phyloP scores from a whole-genome alignment of 768 basidiomycete genomes.

The Clavaria fumosa region DNA sequence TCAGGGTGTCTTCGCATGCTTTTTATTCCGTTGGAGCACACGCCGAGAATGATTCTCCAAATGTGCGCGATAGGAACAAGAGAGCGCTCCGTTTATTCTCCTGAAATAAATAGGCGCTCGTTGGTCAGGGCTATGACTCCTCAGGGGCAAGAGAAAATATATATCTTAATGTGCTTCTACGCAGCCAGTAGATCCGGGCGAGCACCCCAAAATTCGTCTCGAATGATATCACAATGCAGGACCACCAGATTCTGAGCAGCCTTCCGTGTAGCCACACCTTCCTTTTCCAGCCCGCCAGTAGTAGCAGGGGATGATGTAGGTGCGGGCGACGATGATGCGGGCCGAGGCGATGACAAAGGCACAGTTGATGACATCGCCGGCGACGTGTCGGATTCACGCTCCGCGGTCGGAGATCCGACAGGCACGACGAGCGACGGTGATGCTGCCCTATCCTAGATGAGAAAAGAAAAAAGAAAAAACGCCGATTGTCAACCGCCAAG shows the following conservation, averaged over 20 bases:
- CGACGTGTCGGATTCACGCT: conserved; percentile 1
- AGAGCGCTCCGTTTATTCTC: background rate
- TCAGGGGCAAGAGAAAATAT: background rate
- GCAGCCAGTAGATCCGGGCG: conserved; percentile 36
- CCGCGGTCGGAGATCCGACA: background rate
- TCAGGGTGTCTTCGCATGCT: too few relatives aligned
- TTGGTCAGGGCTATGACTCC: background rate
- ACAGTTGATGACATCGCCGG: background rate
- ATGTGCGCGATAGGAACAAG: background rate
- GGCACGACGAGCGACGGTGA: background rate
- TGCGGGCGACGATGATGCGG: too few relatives aligned
- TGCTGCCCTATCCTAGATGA: background rate
- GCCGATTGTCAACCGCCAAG: background rate
- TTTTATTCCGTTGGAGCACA: background rate
- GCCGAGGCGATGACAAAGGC: conserved; percentile 5
- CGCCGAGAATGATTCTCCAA: background rate
- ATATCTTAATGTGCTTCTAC: background rate
- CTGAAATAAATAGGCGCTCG: background rate
- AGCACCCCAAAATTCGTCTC: conserved; percentile 63
- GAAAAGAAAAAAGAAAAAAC: background rate
- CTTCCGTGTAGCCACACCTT: conserved; percentile 18
- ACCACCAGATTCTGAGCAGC: too few relatives aligned
- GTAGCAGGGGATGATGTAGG: background rate
- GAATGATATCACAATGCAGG: conserved; percentile 74
- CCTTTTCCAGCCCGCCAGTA: conserved; percentile 8